These are phyloP conservation scores for Linum tenue DNA, from an alignment of 345 rosid genomes.

Conservation along the genomic window DNA sequence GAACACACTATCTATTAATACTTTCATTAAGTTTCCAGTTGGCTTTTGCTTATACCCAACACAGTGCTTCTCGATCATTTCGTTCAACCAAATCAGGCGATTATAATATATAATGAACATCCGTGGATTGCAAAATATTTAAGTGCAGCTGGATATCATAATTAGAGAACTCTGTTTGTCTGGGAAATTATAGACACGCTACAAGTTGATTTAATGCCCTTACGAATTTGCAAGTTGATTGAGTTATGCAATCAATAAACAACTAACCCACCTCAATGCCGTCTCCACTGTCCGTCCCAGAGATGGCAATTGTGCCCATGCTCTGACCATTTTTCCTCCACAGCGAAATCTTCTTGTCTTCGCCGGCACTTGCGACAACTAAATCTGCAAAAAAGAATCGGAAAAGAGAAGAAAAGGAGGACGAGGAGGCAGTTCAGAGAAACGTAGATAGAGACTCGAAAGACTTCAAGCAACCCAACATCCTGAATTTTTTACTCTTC, in stretches of 20 bases:
- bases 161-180: not conserved
- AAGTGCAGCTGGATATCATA: not conserved
- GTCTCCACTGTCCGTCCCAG: slow-evolving; percentile 69
- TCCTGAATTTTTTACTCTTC: too few species aligned
- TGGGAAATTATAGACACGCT: not conserved
- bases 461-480: too few species aligned
- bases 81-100: too few species aligned
- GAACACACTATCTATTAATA: too few species aligned
- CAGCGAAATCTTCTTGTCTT: slow-evolving; percentile 83
- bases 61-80: too few species aligned
- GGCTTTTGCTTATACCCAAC: too few species aligned
- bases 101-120: too few species aligned
- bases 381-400: slow-evolving; percentile 49
- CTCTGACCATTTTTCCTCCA: slow-evolving; percentile 78
- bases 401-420: not conserved
- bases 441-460: not conserved
- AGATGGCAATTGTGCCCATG: slow-evolving; percentile 68
- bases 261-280: slow-evolving; percentile 44
- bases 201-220: not conserved
- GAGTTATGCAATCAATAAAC: not conserved
- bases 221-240: not conserved
- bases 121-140: too few species aligned
- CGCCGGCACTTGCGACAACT: slow-evolving; percentile 97
- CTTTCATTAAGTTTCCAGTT: too few species aligned
- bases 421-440: not conserved